These are phyloP conservation scores for Ambrosia trifida DNA, from an alignment of 129 eudicot species.

Conservation along the genomic window DNA sequence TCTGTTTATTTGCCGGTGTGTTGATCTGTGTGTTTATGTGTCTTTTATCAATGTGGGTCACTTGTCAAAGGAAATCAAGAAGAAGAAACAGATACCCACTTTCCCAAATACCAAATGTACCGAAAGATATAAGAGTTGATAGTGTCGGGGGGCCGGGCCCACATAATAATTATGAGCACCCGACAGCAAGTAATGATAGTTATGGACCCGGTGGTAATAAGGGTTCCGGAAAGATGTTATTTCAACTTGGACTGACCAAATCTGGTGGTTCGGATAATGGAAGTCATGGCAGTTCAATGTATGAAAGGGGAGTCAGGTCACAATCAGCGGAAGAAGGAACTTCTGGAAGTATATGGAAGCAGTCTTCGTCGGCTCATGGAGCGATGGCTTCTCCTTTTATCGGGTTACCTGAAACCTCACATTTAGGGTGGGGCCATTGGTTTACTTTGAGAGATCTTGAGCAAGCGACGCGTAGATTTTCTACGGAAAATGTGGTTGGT, in stretches of 20 bases:
- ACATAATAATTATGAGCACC: conserved; percentile 48
- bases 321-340: conserved; percentile 91
- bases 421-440: conserved; percentile 99
- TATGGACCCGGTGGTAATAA: conserved; percentile 58
- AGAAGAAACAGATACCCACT: conserved; percentile 49
- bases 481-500: conserved; percentile 71
- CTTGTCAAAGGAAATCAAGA: conserved; percentile 60
- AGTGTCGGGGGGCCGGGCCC: conserved; percentile 53
- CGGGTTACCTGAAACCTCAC: conserved; percentile 90
- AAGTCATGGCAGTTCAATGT: conserved; percentile 75
- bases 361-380: conserved; percentile 51
- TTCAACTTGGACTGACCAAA: conserved; percentile 68
- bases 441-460: conserved; percentile 93
- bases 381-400: conserved; percentile 73
- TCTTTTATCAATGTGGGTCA: conserved; percentile 67
- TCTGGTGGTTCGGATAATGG: conserved; percentile 72
- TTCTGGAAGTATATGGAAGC: conserved; percentile 66
- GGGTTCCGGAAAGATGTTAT: conserved; percentile 63
- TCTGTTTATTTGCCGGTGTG: conserved; percentile 65
- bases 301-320: conserved; percentile 64
- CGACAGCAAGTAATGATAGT: conserved; percentile 24
- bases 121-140: conserved; percentile 81
- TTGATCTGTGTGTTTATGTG: conserved; percentile 68
- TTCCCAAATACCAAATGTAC: conserved; percentile 72
- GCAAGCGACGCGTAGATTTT: conserved; percentile 69